phyloP scores from a whole-genome alignment of 345 rosid genomes.

The Excoecaria cochinchinensis region DNA sequence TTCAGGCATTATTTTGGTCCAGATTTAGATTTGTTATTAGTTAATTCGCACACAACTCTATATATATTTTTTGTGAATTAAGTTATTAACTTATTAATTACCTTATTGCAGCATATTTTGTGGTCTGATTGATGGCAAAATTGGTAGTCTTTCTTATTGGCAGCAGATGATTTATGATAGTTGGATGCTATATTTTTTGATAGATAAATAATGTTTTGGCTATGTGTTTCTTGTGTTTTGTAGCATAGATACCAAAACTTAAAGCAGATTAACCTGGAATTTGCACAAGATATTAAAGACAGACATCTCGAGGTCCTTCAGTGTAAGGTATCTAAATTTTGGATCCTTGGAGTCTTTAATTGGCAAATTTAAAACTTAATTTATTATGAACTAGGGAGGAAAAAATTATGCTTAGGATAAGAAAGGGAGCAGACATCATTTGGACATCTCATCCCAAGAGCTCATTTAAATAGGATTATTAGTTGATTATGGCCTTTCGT shows the following conservation, averaged over 20 bases:
- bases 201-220: neutral
- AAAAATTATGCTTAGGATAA: too few species aligned
- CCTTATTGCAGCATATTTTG: neutral
- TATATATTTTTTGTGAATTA: too few species aligned
- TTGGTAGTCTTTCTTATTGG: neutral
- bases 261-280: conserved; percentile 77
- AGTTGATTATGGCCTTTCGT: neutral
- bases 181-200: neutral
- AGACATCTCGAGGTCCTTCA: conserved; percentile 58
- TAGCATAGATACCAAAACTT: conserved; percentile 70
- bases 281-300: conserved; percentile 78
- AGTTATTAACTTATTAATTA: too few species aligned
- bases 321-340: neutral
- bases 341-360: neutral
- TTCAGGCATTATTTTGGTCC: too few species aligned
- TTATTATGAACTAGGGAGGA: neutral
- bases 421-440: neutral
- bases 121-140: neutral
- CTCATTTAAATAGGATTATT: too few species aligned
- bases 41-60: too few species aligned
- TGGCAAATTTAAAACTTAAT: too few species aligned
- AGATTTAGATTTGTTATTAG: too few species aligned
- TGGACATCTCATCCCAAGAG: neutral
- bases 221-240: conserved; percentile 12
- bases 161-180: neutral